Evolutionary conservation across 805 yeast genomes (phyloP).

Genomic region (Ogataea pilisensis): DNA sequence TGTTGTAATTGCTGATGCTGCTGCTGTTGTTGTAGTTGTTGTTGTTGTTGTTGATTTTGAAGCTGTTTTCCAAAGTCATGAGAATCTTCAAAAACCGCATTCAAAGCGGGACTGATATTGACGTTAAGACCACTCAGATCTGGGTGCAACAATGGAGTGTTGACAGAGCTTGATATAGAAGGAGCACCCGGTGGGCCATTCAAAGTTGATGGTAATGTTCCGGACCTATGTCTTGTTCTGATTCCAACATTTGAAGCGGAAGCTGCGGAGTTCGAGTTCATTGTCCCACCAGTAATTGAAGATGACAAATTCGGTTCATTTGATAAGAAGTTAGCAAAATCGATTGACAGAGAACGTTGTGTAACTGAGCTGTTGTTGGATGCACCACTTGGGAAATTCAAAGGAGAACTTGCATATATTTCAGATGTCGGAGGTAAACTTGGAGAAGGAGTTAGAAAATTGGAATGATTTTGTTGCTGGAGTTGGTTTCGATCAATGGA

Average conservation of each 20-base stretch:
- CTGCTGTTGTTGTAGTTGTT: background rate
- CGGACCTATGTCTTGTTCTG: slow-evolving; percentile 66
- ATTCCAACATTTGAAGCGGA: slow-evolving; percentile 35
- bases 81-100: slow-evolving; percentile 26
- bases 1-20: slow-evolving; percentile 6
- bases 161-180: slow-evolving; percentile 14
- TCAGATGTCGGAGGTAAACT: slow-evolving; percentile 10
- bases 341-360: slow-evolving; percentile 17
- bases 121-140: slow-evolving; percentile 12
- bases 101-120: slow-evolving; percentile 25
- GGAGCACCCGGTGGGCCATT: slow-evolving; percentile 19
- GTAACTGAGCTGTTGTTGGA: background rate
- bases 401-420: slow-evolving; percentile 2
- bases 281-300: slow-evolving; percentile 10
- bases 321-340: slow-evolving; percentile 13
- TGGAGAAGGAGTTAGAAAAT: slow-evolving; percentile 17
- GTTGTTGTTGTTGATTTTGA: slow-evolving; percentile 4
- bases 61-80: slow-evolving; percentile 7
- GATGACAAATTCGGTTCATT: slow-evolving; percentile 10
- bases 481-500: slow-evolving; percentile 1
- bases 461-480: slow-evolving; percentile 1
- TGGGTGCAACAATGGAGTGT: slow-evolving; percentile 18
- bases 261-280: slow-evolving; percentile 15
- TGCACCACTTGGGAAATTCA: slow-evolving; percentile 1
- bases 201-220: slow-evolving; percentile 70